Evolutionary conservation across 768 basidiomycete species (phyloP).

Genomic region (Suillus hirtellus): DNA sequence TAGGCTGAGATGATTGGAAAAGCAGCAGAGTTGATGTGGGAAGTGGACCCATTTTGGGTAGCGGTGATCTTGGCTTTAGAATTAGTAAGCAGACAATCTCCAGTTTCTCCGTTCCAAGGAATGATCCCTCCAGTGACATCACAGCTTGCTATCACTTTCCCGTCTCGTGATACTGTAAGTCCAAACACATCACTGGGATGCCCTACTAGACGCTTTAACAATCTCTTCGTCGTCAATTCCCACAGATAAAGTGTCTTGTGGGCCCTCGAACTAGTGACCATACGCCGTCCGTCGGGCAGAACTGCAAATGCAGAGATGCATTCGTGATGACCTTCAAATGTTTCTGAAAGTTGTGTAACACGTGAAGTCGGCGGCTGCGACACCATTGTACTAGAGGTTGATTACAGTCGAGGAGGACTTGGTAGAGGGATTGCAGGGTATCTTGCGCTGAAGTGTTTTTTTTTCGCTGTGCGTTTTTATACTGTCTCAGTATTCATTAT

Average conservation of each 20-base stretch:
- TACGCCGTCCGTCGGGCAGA: not conserved
- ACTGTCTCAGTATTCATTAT: not conserved
- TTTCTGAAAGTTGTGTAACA: not conserved
- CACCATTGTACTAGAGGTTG: not conserved
- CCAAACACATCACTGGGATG: not conserved
- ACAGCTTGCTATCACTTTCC: not conserved
- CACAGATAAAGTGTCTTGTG: not conserved
- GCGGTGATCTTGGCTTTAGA: not conserved
- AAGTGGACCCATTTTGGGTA: not conserved
- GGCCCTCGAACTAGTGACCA: not conserved
- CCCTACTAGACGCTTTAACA: not conserved
- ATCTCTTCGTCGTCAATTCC: not conserved
- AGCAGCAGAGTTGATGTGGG: not conserved
- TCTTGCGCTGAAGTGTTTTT: not conserved
- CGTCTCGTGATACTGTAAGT: not conserved
- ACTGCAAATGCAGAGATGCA: not conserved
- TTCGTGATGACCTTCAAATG: not conserved
- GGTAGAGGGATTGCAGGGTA: not conserved
- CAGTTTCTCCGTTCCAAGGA: not conserved
- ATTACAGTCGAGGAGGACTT: not conserved
- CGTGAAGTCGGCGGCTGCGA: not conserved
- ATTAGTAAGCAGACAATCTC: not conserved
- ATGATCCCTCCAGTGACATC: not conserved
- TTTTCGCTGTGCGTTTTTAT: not conserved
- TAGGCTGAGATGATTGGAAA: not conserved